Conservation (phyloP, 108 stramenopile genomes). For the Mediolabrus comicus region DNA sequence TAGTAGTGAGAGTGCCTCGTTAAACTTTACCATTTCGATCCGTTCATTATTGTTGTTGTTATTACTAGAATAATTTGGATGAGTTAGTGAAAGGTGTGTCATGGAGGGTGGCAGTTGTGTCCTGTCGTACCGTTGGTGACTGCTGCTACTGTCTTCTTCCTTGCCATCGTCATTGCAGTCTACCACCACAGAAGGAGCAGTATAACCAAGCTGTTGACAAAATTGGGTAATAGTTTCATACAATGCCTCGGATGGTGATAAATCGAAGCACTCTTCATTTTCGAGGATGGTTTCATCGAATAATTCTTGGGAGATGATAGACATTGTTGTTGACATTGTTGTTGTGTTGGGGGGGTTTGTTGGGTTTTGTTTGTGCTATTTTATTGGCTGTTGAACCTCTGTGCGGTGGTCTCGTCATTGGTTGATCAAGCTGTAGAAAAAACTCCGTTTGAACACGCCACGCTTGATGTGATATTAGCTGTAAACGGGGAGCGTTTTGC, state of each 20-base stretch:
- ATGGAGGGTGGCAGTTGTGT: background rate
- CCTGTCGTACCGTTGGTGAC: background rate
- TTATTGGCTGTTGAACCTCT: too few species aligned
- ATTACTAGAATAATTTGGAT: too few species aligned
- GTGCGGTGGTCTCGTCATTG: too few species aligned
- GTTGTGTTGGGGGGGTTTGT: too few species aligned
- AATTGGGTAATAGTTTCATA: conserved; percentile 72
- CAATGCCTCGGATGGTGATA: conserved; percentile 64
- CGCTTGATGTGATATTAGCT: too few species aligned
- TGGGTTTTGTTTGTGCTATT: too few species aligned
- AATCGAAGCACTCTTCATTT: conserved; percentile 72
- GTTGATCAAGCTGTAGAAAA: too few species aligned
- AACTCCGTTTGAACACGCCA: too few species aligned
- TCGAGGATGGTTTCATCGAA: conserved; percentile 85
- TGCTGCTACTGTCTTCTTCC: background rate
- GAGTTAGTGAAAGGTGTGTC: conserved; percentile 54
- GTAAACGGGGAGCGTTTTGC: too few species aligned
- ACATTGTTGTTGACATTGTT: background rate
- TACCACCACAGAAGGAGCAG: background rate
- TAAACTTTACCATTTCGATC: too few species aligned
- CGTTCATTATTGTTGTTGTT: too few species aligned
- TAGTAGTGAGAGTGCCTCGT: too few species aligned
- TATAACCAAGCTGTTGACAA: conserved; percentile 18
- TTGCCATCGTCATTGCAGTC: background rate
- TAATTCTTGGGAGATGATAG: conserved; percentile 69